Percentiles rank a stretch among this genome's conserved stretches.
These are phyloP conservation scores for Fusarium temperatum DNA, from an alignment of 2,329 filamentous ascomycete species.

Conservation along the genomic window DNA sequence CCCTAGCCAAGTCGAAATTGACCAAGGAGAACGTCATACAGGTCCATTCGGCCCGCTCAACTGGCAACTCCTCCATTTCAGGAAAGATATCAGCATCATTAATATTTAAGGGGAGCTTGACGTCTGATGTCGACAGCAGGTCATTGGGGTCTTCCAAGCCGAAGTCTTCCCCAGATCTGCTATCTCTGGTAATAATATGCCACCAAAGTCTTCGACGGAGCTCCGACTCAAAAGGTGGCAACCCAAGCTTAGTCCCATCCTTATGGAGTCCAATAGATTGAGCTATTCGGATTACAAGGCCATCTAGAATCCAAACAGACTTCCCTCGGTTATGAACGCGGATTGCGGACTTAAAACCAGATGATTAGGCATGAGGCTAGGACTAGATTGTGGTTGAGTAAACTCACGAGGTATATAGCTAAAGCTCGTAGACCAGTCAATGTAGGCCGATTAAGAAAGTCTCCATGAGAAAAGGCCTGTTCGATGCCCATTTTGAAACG, in stretches of 20 bases:
- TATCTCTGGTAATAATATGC: constrained; percentile 6
- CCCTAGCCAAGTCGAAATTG: neutral
- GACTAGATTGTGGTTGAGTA: rapidly evolving
- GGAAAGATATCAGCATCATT: neutral
- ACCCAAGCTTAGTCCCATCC: neutral
- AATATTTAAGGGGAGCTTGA: neutral
- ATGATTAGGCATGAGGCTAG: neutral
- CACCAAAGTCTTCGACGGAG: constrained; percentile 8
- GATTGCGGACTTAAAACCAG: neutral
- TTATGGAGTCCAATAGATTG: neutral
- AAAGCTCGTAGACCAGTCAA: neutral
- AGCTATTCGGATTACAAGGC: neutral
- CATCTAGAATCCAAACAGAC: neutral
- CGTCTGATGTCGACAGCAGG: neutral
- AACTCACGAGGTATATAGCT: neutral
- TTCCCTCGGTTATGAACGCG: neutral
- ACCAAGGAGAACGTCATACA: neutral
- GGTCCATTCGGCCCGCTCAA: neutral
- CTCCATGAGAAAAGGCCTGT: neutral
- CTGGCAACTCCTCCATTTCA: neutral
- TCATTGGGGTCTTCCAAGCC: neutral
- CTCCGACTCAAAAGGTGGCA: neutral
- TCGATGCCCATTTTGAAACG: neutral
- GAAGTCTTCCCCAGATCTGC: neutral
- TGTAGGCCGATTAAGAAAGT: neutral